Evolutionary conservation across 2,329 filamentous ascomycete genomes (phyloP), one percentile per base, ranked within the genome.

Genomic region (Venturiaceae sp.): DNA sequence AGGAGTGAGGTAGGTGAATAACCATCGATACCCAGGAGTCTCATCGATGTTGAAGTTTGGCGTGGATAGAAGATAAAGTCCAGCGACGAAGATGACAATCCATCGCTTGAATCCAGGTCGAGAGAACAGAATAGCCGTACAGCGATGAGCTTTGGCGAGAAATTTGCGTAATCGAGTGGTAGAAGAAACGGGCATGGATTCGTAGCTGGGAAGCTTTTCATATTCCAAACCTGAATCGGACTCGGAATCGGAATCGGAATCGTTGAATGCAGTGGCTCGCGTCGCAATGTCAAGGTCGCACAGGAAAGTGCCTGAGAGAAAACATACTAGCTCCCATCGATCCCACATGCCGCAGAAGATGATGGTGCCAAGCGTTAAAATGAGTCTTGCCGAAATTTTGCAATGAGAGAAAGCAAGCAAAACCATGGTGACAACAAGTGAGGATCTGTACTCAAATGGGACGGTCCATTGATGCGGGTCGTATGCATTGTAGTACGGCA

Each of bases 391-490:
- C 5, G 19, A 9, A 7, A 9, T 33, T 28, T 41, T 53, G 37
- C 57, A 58, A 26, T 16, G 57, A 19, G 57, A 58, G 33, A 78
- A 75, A 21, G 74, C 81, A 3, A 83, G 60, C 23, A 83, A 67
- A 11, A 75, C 72, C 8, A 83, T 68, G 66, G 83, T 84, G 13
- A 84, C 73, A 60, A 80, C 74, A 65, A 85, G 76, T 2, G 80
- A 83, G 66, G 78, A 81, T 60, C 79, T 74, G 64, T 82, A 83
- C 66, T 85, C 82, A 53, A 83, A 75, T 2, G 82, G 82, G 47
- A 85, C 83, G 3, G 82, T 84, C 82, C 82, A 85, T 30, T 84
- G 68, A 61, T 85, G 82, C 30, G 80, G 75, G 63, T 84, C 80
- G 64, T 83, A 82, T 60, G 60, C 63, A 46, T 36, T 54, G 23